phyloP scores from a whole-genome alignment of 208 protist genomes.

The Crithidia acanthocephali region DNA sequence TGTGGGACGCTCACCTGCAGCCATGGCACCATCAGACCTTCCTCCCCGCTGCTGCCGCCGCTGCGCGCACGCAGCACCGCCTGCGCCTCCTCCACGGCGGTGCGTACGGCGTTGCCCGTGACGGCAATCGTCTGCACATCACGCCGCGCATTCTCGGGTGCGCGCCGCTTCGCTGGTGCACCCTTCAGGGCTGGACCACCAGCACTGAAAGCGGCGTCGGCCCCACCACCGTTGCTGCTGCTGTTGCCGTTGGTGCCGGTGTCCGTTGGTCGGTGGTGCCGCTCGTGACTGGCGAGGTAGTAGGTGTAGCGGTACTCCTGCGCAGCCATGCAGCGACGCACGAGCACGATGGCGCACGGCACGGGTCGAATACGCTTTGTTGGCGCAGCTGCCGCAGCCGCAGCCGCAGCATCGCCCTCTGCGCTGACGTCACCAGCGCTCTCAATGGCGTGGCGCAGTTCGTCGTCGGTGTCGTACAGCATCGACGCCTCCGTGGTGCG shows the following conservation, averaged over 20 bases:
- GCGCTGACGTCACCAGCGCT: neutral
- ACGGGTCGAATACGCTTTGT: slow-evolving; percentile 42
- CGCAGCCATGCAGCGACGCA: slow-evolving; percentile 36
- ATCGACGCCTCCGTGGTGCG: slow-evolving; percentile 33
- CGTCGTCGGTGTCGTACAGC: slow-evolving; percentile 33
- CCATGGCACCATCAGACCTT: slow-evolving; percentile 21
- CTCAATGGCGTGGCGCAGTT: slow-evolving; percentile 19
- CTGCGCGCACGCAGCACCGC: neutral
- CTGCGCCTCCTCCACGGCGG: slow-evolving; percentile 10
- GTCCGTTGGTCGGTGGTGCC: slow-evolving; percentile 27
- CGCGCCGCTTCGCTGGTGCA: neutral
- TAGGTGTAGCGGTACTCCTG: slow-evolving; percentile 34
- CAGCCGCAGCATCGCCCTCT: neutral
- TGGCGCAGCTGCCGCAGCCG: too few relatives aligned
- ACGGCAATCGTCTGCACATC: slow-evolving; percentile 11
- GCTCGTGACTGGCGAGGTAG: slow-evolving; percentile 30
- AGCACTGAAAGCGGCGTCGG: neutral
- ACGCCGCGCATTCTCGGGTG: neutral
- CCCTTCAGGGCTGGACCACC: neutral
- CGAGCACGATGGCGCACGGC: slow-evolving; percentile 48
- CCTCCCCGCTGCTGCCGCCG: slow-evolving; percentile 10
- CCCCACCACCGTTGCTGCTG: neutral
- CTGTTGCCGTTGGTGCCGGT: too few relatives aligned
- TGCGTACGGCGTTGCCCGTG: slow-evolving; percentile 16
- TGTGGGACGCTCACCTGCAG: slow-evolving; percentile 31